A percentile compares a stretch with the other conserved stretches of the same genome.
Evolutionary conservation across 768 basidiomycete genomes (phyloP).

Genomic region (Serendipita indica): DNA sequence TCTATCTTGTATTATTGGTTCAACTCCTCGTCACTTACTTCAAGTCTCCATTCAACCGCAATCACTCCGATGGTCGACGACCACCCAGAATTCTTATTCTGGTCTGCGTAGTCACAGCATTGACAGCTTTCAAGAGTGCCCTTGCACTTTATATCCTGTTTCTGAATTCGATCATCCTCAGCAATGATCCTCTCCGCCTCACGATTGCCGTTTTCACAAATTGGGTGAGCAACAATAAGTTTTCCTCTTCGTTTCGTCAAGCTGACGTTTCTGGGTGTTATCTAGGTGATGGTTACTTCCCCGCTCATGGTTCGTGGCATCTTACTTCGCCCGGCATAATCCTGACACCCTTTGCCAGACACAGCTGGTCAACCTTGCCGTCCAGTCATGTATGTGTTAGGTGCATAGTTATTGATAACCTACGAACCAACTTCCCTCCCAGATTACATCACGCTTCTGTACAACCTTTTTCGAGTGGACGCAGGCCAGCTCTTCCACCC

Average conservation of each 20-base stretch:
- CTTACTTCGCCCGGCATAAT: neutral
- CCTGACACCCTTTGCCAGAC: neutral
- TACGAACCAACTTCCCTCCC: too few species aligned
- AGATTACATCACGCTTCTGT: neutral
- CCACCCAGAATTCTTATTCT: neutral
- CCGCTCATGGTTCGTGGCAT: neutral
- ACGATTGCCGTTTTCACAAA: neutral
- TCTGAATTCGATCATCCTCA: neutral
- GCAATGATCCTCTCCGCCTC: neutral
- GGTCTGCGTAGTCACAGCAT: neutral
- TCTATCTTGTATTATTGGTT: neutral
- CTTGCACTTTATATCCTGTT: neutral
- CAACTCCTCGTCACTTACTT: conserved; percentile 1
- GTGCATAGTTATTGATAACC: neutral
- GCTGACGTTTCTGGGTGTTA: neutral
- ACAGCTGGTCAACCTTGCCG: neutral
- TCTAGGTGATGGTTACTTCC: neutral
- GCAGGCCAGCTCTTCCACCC: neutral
- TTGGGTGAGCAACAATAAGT: neutral
- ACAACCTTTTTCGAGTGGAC: neutral
- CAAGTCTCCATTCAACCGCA: neutral
- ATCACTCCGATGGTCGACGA: neutral
- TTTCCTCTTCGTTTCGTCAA: neutral
- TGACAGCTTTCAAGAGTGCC: neutral
- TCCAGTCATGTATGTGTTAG: neutral